These are phyloP conservation scores for Lachancea waltii DNA, from an alignment of 805 yeast species.

Conservation along the genomic window DNA sequence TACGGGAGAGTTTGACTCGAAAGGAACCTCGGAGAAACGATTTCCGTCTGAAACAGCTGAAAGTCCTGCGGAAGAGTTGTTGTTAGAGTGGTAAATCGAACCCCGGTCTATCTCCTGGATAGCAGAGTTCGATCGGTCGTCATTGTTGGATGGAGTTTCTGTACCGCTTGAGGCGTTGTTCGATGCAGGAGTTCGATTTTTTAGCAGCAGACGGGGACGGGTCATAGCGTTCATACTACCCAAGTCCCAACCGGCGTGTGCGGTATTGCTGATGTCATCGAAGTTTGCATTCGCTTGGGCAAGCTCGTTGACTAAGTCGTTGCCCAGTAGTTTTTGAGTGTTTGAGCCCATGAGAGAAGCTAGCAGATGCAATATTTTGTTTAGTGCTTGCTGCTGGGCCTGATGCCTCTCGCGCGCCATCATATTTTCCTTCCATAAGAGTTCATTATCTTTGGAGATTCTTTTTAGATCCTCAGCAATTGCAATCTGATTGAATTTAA, in stretches of 20 bases:
- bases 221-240: slow-evolving; percentile 3
- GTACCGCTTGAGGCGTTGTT: neutral
- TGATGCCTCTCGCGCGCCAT: slow-evolving; percentile 78
- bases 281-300: slow-evolving; percentile 7
- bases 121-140: slow-evolving; percentile 1
- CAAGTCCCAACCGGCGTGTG: slow-evolving; percentile 4
- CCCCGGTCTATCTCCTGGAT: slow-evolving; percentile 10
- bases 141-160: neutral
- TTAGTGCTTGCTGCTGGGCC: slow-evolving; percentile 80
- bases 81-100: slow-evolving; percentile 4
- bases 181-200: slow-evolving; percentile 15
- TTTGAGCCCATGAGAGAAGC: slow-evolving; percentile 48
- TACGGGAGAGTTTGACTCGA: slow-evolving; percentile 5
- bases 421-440: slow-evolving; percentile 86
- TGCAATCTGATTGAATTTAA: slow-evolving; percentile 71
- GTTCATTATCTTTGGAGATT: slow-evolving; percentile 78
- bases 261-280: slow-evolving; percentile 1
- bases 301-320: slow-evolving; percentile 11
- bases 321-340: slow-evolving; percentile 9
- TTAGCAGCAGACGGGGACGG: slow-evolving; percentile 17
- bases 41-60: neutral
- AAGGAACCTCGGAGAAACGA: slow-evolving; percentile 6
- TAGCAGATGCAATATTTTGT: slow-evolving; percentile 77
- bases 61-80: neutral
- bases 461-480: slow-evolving; percentile 81